These are phyloP conservation scores for Rhizoclosmatium sp. DNA, from an alignment of 192 early-diverging fungal species.

Conservation along the genomic window DNA sequence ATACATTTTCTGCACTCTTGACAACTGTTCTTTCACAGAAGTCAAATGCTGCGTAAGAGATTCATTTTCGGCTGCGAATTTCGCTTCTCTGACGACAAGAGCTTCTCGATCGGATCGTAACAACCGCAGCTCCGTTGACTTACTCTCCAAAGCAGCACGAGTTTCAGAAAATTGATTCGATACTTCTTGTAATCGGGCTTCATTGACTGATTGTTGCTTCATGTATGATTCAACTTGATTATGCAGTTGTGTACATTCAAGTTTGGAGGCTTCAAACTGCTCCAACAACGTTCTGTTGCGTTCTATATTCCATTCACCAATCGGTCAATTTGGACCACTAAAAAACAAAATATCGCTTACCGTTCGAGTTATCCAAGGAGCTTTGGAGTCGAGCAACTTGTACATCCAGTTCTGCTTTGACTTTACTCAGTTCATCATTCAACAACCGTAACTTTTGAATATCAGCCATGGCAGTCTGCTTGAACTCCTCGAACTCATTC, in stretches of 20 bases:
- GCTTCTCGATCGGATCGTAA: conserved; percentile 66
- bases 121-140: conserved; percentile 56
- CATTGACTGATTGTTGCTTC: conserved; percentile 58
- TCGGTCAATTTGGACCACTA: neutral
- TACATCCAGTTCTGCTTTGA: conserved; percentile 66
- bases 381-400: conserved; percentile 70
- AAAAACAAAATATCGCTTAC: conserved; percentile 13
- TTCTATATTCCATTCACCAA: conserved; percentile 13
- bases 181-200: conserved; percentile 66
- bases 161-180: conserved; percentile 56
- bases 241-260: conserved; percentile 68
- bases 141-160: conserved; percentile 56
- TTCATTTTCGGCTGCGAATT: conserved; percentile 61
- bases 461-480: conserved; percentile 35
- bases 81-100: conserved; percentile 57
- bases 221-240: conserved; percentile 58
- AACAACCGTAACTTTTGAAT: conserved; percentile 64
- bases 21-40: conserved; percentile 56
- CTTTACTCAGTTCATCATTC: conserved; percentile 56
- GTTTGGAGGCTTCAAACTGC: conserved; percentile 57
- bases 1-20: conserved; percentile 57
- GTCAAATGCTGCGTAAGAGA: conserved; percentile 57
- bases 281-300: conserved; percentile 66
- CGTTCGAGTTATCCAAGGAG: conserved; percentile 57
- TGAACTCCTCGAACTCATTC: conserved; percentile 25